Conservation (phyloP, 805 yeast species). For the Candida pseudoglaebosa region DNA sequence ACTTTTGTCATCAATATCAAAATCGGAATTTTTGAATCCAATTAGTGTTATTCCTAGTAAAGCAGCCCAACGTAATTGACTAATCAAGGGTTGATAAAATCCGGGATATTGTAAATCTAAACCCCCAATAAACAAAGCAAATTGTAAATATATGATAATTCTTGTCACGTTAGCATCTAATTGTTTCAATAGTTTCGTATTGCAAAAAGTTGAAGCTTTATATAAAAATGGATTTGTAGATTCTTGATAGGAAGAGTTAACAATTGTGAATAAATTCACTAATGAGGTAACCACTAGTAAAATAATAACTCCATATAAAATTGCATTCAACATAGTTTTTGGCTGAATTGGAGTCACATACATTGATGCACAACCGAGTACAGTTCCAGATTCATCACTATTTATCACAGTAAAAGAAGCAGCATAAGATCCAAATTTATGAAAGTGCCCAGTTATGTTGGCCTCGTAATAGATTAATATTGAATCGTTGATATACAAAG, state of each 20-base stretch:
- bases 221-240: constrained; percentile 49
- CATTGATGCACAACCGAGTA: constrained; percentile 46
- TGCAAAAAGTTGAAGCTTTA: constrained; percentile 56
- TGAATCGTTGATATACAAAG: constrained; percentile 35
- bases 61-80: constrained; percentile 53
- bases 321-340: constrained; percentile 24
- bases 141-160: constrained; percentile 53
- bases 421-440: constrained; percentile 44
- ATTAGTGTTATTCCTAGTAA: constrained; percentile 34
- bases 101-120: constrained; percentile 59
- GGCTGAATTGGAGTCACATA: constrained; percentile 47
- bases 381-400: constrained; percentile 29
- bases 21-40: constrained; percentile 5
- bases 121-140: constrained; percentile 53
- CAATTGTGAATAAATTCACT: constrained; percentile 38
- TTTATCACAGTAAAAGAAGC: constrained; percentile 39
- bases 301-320: constrained; percentile 35
- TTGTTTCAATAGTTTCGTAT: constrained; percentile 51
- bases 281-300: constrained; percentile 39
- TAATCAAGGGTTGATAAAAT: constrained; percentile 52
- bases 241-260: constrained; percentile 56
- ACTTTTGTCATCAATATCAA: constrained; percentile 12
- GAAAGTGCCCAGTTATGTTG: constrained; percentile 34
- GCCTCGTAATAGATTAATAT: constrained; percentile 35
- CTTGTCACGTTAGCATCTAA: constrained; percentile 51